These are phyloP conservation scores for Grigorovia humatica DNA, from an alignment of 805 yeast species.

Conservation along the genomic window DNA sequence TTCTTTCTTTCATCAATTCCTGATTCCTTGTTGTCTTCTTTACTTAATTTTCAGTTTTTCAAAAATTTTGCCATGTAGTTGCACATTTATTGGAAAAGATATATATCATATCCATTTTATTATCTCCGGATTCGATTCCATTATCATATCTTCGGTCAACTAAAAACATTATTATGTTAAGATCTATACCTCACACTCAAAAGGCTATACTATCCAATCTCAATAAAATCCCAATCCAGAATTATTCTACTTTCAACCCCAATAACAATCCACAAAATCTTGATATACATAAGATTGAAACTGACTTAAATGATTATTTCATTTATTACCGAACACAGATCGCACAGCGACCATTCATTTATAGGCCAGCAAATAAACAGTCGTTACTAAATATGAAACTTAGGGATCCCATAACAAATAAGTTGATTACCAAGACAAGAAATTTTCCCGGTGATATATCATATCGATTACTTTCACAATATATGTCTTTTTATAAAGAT, in stretches of 20 bases:
- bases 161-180: background rate
- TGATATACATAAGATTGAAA: constrained; percentile 4
- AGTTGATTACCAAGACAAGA: constrained; percentile 16
- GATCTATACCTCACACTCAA: background rate
- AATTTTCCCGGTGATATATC: constrained; percentile 24
- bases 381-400: constrained; percentile 31
- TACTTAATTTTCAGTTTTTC: background rate
- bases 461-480: constrained; percentile 15
- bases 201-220: no score
- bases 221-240: background rate
- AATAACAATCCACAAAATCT: no score
- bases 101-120: no score
- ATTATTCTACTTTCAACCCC: constrained; percentile 12
- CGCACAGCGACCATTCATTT: constrained; percentile 30
- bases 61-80: background rate
- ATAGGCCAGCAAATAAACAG: constrained; percentile 33
- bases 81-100: no score
- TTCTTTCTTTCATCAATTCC: background rate
- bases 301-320: constrained; percentile 23
- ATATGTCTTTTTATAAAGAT: constrained; percentile 8
- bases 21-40: background rate
- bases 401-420: constrained; percentile 29
- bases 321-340: constrained; percentile 28
- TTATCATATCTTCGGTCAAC: no score
- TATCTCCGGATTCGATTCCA: no score